Conservation (phyloP, 2,329 filamentous ascomycete genomes). For the Didymella sp. region DNA sequence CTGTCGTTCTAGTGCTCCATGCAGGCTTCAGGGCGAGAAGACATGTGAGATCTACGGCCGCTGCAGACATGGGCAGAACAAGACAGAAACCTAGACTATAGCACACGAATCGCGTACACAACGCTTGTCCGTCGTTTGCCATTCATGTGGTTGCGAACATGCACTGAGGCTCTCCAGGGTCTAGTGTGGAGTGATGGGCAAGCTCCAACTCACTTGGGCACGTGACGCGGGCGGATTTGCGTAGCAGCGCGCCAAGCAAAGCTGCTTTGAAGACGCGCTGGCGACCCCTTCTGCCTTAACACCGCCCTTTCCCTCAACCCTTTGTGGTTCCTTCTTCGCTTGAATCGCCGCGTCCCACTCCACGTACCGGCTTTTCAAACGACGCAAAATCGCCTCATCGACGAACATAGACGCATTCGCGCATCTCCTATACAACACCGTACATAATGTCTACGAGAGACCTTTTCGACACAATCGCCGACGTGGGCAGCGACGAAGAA, state of each 20-base stretch:
- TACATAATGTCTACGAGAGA: constrained; percentile 55
- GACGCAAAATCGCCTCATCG: constrained; percentile 18
- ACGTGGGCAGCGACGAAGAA: constrained; percentile 75
- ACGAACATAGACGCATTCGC: constrained; percentile 24
- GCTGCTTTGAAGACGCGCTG: constrained; percentile 34
- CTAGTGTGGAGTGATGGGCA: background rate
- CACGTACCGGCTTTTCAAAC: constrained; percentile 18
- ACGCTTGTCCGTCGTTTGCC: constrained; percentile 5
- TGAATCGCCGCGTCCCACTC: constrained; percentile 27
- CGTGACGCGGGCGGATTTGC: constrained; percentile 16
- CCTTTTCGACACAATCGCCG: constrained; percentile 83
- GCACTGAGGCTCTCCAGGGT: background rate
- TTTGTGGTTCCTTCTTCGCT: constrained; percentile 18
- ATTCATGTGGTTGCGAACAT: constrained; percentile 2
- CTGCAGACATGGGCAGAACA: background rate
- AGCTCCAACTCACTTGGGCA: background rate
- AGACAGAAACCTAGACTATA: background rate
- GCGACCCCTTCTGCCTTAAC: constrained; percentile 26
- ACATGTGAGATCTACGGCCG: constrained; percentile 1
- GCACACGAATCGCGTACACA: constrained; percentile 8
- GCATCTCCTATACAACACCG: constrained; percentile 38
- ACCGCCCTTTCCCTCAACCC: constrained; percentile 27
- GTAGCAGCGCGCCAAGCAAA: constrained; percentile 20
- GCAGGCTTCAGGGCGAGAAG: constrained; percentile 15
- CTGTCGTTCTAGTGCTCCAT: constrained; percentile 26